Conservation (phyloP, 2,329 filamentous ascomycete genomes). For the Pseudogymnoascus sp. region DNA sequence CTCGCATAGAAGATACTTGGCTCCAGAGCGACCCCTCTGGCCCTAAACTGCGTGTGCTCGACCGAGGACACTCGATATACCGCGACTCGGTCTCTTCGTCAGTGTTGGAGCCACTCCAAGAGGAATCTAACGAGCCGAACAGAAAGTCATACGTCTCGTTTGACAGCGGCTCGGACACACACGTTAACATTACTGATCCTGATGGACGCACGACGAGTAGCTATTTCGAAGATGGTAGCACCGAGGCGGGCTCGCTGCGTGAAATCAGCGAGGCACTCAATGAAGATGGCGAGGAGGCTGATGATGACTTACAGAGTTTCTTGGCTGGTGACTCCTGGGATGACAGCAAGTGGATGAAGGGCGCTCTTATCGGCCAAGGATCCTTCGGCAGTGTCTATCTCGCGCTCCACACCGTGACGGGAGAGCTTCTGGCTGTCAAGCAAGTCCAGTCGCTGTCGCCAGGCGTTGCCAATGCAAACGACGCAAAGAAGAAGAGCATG, state of each 20-base stretch:
- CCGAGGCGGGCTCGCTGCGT: conserved; percentile 66
- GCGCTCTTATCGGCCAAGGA: conserved; percentile 90
- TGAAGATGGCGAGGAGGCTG: conserved; percentile 84
- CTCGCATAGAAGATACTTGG: conserved; percentile 92
- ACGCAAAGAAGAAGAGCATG: conserved; percentile 94
- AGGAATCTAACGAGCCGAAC: conserved; percentile 77
- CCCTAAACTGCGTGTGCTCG: conserved; percentile 39
- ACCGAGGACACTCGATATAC: conserved; percentile 51
- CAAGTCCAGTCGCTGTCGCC: conserved; percentile 86
- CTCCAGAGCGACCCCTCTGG: conserved; percentile 53
- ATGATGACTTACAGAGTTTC: conserved; percentile 85
- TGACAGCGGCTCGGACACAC: conserved; percentile 64
- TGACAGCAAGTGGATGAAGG: conserved; percentile 99
- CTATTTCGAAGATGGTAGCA: conserved; percentile 76
- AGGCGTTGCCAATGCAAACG: conserved; percentile 69
- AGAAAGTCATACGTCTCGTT: conserved; percentile 90
- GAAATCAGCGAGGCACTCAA: conserved; percentile 78
- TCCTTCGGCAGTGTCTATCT: conserved; percentile 95
- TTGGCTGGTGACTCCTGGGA: conserved; percentile 89
- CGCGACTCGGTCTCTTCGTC: conserved; percentile 86
- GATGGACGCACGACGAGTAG: conserved; percentile 66
- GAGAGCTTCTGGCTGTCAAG: conserved; percentile 95
- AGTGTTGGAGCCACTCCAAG: conserved; percentile 79
- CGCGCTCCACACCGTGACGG: conserved; percentile 88
- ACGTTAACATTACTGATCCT: conserved; percentile 67